Evolutionary conservation across 163 green algal genomes (phyloP).

Genomic region (Trebouxia gelatinosa): DNA sequence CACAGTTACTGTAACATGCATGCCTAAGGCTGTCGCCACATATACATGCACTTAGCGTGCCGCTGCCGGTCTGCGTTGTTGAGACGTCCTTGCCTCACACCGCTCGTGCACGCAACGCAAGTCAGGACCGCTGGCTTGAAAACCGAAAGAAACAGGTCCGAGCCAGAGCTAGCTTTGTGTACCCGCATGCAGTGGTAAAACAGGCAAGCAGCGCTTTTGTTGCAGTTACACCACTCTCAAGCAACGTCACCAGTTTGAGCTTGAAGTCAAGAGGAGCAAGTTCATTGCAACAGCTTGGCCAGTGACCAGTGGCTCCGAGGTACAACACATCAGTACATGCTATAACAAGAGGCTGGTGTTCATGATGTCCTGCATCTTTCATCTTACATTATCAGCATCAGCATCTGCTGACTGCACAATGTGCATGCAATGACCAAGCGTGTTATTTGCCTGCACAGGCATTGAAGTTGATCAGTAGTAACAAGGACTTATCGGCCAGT

Average conservation of each 20-base stretch:
- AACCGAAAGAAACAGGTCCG: constrained; percentile 4
- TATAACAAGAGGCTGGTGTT: too few relatives aligned
- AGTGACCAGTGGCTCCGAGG: constrained; percentile 47
- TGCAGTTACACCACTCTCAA: constrained; percentile 6
- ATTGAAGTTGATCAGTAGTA: constrained; percentile 41
- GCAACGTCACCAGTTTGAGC: constrained; percentile 4
- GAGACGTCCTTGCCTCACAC: not conserved
- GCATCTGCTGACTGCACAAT: not conserved
- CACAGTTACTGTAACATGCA: too few relatives aligned
- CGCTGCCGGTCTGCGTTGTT: not conserved
- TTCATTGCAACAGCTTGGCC: constrained; percentile 73
- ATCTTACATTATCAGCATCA: not conserved
- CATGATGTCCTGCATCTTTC: not conserved
- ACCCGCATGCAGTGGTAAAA: not conserved
- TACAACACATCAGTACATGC: not conserved
- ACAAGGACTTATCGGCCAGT: constrained; percentile 55
- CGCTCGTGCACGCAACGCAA: not conserved
- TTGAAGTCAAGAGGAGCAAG: constrained; percentile 57
- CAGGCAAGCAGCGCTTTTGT: not conserved
- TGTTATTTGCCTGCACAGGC: constrained; percentile 37
- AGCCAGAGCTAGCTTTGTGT: not conserved
- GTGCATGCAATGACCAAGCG: not conserved
- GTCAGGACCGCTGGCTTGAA: too few relatives aligned
- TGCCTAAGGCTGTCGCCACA: too few relatives aligned
- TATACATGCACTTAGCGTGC: too few relatives aligned